Conservation (phyloP, 2,329 filamentous ascomycete genomes). For the Ascochyta clinopodiicola region DNA sequence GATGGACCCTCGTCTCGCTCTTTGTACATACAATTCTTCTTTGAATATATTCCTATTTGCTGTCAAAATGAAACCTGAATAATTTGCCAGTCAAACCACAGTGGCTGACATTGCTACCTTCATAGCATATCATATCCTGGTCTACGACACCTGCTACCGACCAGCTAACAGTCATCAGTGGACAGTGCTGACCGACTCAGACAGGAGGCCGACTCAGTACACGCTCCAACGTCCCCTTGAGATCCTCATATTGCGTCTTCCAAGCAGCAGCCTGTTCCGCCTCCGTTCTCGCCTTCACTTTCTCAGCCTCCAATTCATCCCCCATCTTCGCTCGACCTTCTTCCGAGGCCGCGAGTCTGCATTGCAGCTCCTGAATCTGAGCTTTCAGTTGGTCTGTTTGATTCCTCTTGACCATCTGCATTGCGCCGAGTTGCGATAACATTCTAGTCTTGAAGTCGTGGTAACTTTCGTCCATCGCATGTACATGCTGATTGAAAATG, state of each 20-base stretch:
- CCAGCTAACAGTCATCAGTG: too few species aligned
- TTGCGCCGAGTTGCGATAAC: neutral
- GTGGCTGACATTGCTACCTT: too few species aligned
- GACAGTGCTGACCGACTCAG: neutral
- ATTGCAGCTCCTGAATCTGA: neutral
- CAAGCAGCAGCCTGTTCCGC: neutral
- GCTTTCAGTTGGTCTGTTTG: neutral
- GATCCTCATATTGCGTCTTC: constrained; percentile 3
- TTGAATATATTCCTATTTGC: constrained; percentile 22
- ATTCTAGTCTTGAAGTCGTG: constrained; percentile 5
- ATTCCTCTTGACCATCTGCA: neutral
- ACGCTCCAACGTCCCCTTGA: neutral
- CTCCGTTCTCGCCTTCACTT: neutral
- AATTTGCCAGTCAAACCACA: too few species aligned
- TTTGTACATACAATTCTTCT: constrained; percentile 31
- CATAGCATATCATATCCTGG: too few species aligned
- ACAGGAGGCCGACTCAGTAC: neutral
- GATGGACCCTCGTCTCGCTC: constrained; percentile 5
- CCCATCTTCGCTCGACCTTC: neutral
- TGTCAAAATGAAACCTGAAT: neutral
- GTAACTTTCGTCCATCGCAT: constrained; percentile 5
- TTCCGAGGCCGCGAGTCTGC: neutral
- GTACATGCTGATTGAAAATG: neutral
- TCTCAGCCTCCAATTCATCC: neutral
- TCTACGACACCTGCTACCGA: too few species aligned